phyloP scores from a whole-genome alignment of 2,329 filamentous ascomycete genomes.

The Monilinia polystroma region DNA sequence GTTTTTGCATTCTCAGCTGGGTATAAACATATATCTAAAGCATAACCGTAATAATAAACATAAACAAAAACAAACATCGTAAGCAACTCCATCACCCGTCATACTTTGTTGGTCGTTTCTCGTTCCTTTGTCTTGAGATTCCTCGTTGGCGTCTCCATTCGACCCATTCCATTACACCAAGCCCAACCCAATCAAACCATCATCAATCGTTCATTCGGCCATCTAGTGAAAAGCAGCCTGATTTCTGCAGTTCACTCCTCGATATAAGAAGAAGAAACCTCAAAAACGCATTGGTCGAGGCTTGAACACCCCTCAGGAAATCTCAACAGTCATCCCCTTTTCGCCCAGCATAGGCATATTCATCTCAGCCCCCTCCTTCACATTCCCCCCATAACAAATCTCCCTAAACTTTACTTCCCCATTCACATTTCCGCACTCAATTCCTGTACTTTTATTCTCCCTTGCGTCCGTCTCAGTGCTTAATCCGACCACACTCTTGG shows the following conservation, averaged over 20 bases:
- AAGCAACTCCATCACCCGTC: not conserved
- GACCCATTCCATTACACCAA: not conserved
- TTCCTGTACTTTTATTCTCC: not conserved
- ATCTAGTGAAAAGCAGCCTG: not conserved
- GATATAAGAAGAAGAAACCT: not conserved
- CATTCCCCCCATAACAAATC: not conserved
- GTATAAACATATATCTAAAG: constrained; percentile 18
- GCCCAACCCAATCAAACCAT: too few species aligned
- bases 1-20: constrained; percentile 11
- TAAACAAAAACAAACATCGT: constrained; percentile 6
- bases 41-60: constrained; percentile 1
- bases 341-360: not conserved
- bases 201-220: too few species aligned
- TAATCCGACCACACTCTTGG: constrained; percentile 12
- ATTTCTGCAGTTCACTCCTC: too few species aligned
- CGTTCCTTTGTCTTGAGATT: not conserved
- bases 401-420: constrained; percentile 10
- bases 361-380: not conserved
- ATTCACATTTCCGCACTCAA: not conserved
- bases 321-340: constrained; percentile 11
- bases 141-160: not conserved
- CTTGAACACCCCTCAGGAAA: not conserved
- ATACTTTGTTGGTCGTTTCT: not conserved
- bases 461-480: not conserved
- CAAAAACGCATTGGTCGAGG: not conserved